These are phyloP conservation scores for Bryoerythrophyllum caledonicum DNA, from an alignment of 225 moss, liverwort and hornwort species.

Conservation along the genomic window DNA sequence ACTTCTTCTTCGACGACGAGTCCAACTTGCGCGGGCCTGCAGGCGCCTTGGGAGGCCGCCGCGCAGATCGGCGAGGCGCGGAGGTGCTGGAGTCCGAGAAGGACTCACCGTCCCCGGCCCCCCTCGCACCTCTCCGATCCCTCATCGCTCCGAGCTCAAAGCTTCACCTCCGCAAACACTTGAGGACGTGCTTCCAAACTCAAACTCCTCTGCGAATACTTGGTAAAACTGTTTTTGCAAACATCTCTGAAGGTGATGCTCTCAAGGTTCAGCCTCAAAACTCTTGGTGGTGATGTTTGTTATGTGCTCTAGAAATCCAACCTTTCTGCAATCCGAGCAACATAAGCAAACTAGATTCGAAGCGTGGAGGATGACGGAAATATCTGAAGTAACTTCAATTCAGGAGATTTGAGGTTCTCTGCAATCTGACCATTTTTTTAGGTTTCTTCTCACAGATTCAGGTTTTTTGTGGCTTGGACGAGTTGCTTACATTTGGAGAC, in stretches of 20 bases:
- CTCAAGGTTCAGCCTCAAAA: not conserved
- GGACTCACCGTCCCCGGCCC: conserved; percentile 14
- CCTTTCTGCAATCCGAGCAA: not conserved
- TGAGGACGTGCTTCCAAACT: too few species aligned
- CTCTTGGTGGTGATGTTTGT: not conserved
- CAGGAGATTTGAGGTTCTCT: not conserved
- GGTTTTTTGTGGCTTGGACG: too few species aligned
- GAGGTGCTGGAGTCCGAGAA: not conserved
- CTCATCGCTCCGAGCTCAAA: conserved; percentile 33
- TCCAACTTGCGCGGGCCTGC: not conserved
- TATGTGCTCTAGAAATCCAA: not conserved
- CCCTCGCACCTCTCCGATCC: conserved; percentile 35
- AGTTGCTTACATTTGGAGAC: not conserved
- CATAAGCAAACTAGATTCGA: not conserved
- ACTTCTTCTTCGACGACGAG: conserved; percentile 14
- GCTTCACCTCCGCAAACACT: too few species aligned
- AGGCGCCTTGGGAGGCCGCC: conserved; percentile 30
- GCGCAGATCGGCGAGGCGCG: conserved; percentile 20
- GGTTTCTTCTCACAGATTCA: too few species aligned
- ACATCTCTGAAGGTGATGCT: not conserved
- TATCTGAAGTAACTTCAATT: not conserved
- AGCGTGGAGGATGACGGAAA: not conserved
- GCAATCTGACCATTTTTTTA: too few species aligned
- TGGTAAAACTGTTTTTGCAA: too few species aligned
- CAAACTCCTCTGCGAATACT: too few species aligned